Base-by-base conservation (phyloP, 2,329 filamentous ascomycete species). In the Talaromyces funiculosus region DNA sequence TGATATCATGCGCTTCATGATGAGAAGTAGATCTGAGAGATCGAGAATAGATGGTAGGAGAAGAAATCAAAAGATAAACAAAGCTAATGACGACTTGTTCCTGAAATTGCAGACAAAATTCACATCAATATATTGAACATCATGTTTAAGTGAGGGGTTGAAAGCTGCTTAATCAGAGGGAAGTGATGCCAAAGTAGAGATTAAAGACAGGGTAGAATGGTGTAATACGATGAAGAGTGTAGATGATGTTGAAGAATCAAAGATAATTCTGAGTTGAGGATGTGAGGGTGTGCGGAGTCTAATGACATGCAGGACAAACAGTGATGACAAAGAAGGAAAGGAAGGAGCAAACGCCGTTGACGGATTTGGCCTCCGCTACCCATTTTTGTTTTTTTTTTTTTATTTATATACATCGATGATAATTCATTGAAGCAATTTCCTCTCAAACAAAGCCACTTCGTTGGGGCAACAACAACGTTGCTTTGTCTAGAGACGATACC, bases 401-500 rank as follows among this genome's bases (percentile, higher is more conserved):
- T 12, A 20, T 51, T 12, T 20, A 16, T 35, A 10, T 51, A 51
- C 29, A 16, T 22, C 29, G 10, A n/a, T 26, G 16, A 33, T 33
- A 8, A 4, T 51, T 51, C 29, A 35, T 51, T 51, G 26, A 6
- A 9, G 4, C 14, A 3, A 10, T 22, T 3, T 29, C 14, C 26
- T 51, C 35, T 51, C 47, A 51, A 5, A 18, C 10, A 22, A n/a
- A 26, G 3, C n/a, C 24, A n/a, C 43, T 47, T 47, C 43, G 14
- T 26, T 10, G 14, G 22, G 16, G 43, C 43, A 47, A 29, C 29
- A 22, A 18, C 33, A 18, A 40, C 29, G 20, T 35, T 24, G 33
- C 35, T n/a, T 40, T 35, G 12, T 26, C 64, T 57, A 75, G 3
- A 75, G 65, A 61, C 75, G 72, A 53, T 74, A 75, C 61, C 74